These are phyloP conservation scores for Suhomyces choctaworum DNA, from an alignment of 1,139 yeast genomes.

Conservation along the genomic window DNA sequence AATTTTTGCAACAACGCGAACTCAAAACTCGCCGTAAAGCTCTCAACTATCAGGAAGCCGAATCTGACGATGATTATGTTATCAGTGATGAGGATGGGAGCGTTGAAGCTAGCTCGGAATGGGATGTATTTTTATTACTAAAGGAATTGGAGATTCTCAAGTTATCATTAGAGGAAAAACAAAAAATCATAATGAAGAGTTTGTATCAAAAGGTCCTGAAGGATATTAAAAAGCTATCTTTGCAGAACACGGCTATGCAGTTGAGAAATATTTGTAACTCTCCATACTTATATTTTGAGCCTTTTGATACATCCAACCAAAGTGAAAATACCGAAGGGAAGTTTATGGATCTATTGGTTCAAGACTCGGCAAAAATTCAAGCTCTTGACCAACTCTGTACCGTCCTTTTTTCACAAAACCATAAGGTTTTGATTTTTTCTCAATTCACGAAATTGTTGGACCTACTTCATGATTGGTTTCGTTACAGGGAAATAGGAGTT, in stretches of 20 bases:
- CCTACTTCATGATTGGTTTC: slow-evolving; percentile 66
- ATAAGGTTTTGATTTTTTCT: slow-evolving; percentile 75
- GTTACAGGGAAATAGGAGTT: slow-evolving; percentile 32
- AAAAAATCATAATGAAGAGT: slow-evolving; percentile 19
- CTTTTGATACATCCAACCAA: slow-evolving; percentile 48
- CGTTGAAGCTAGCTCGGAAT: not conserved
- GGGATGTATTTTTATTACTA: not conserved
- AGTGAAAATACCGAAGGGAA: slow-evolving; percentile 14
- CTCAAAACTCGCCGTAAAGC: not conserved
- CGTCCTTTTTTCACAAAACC: slow-evolving; percentile 47
- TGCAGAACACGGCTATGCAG: slow-evolving; percentile 78
- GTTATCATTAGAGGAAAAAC: slow-evolving; percentile 14
- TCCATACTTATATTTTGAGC: slow-evolving; percentile 80
- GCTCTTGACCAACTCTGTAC: slow-evolving; percentile 64
- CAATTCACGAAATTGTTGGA: slow-evolving; percentile 84
- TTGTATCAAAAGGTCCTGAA: slow-evolving; percentile 21
- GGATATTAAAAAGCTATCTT: slow-evolving; percentile 27
- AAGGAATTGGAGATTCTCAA: not conserved
- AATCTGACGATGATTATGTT: slow-evolving; percentile 31
- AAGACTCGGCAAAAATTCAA: slow-evolving; percentile 70
- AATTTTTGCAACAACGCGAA: slow-evolving; percentile 28
- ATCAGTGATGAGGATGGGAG: slow-evolving; percentile 3
- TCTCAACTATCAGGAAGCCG: slow-evolving; percentile 25
- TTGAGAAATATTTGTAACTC: slow-evolving; percentile 81
- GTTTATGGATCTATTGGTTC: slow-evolving; percentile 36